Conservation (phyloP, 345 rosid genomes). For the Durio zibethinus region DNA sequence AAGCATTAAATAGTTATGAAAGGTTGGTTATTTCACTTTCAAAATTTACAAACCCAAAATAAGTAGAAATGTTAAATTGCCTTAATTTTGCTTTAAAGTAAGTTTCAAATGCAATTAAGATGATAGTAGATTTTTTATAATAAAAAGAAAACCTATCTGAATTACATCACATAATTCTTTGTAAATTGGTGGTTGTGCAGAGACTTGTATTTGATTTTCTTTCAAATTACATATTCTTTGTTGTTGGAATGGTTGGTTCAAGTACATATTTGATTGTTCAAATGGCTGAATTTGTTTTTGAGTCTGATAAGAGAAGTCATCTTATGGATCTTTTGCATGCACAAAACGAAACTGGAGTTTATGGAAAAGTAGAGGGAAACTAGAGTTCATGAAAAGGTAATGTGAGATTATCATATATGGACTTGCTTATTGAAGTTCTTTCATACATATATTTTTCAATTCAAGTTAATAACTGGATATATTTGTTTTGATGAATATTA, state of each 20-base stretch:
- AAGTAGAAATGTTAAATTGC: neutral
- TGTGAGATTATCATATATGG: neutral
- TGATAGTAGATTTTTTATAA: too few species aligned
- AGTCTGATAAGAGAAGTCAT: conserved; percentile 95
- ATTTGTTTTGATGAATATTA: neutral
- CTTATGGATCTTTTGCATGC: conserved; percentile 99
- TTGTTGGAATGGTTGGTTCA: conserved; percentile 98
- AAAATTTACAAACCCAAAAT: neutral
- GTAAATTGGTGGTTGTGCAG: conserved; percentile 40
- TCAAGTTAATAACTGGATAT: neutral
- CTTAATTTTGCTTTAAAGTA: neutral
- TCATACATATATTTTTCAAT: neutral
- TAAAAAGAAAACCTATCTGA: neutral
- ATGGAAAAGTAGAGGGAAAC: too few species aligned
- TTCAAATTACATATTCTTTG: conserved; percentile 74
- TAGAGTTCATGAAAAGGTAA: conserved; percentile 84
- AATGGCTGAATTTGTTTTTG: conserved; percentile 91
- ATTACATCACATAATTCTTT: neutral
- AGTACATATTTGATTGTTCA: conserved; percentile 97
- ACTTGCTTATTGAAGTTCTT: neutral
- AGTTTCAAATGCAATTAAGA: neutral
- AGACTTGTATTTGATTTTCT: conserved; percentile 97
- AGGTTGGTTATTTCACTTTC: neutral
- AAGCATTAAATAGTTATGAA: neutral
- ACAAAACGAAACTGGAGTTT: conserved; percentile 78